Evolutionary conservation across 225 moss, liverwort and hornwort genomes (phyloP).

Genomic region (Pleurozium schreberi): DNA sequence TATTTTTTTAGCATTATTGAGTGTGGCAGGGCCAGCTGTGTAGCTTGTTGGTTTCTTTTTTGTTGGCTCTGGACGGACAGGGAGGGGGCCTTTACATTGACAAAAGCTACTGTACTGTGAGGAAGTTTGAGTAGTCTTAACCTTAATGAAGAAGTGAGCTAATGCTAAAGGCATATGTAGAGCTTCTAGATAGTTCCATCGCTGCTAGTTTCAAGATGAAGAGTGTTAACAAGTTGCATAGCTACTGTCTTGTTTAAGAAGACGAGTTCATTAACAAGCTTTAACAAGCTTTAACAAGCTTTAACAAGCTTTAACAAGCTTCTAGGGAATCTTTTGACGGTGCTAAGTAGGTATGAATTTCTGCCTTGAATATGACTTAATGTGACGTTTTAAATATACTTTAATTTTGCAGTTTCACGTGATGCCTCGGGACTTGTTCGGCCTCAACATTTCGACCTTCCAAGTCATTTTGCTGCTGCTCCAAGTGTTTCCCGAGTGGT

Average conservation of each 20-base stretch:
- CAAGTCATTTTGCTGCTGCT: slow-evolving; percentile 39
- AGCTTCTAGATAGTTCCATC: neutral
- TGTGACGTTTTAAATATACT: too few relatives aligned
- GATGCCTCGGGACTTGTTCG: slow-evolving; percentile 64
- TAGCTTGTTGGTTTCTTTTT: neutral
- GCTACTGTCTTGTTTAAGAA: too few relatives aligned
- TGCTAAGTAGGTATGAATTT: too few relatives aligned
- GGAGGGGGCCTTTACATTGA: neutral
- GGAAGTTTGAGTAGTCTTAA: neutral
- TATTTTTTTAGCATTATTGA: neutral
- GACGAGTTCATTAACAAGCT: too few relatives aligned
- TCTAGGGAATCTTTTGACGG: neutral
- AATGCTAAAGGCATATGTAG: too few relatives aligned
- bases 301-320: too few relatives aligned
- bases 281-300: too few relatives aligned
- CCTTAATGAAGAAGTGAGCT: neutral
- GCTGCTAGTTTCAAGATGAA: neutral
- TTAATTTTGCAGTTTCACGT: slow-evolving; percentile 48
- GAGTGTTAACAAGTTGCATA: neutral
- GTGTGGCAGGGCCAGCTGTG: neutral
- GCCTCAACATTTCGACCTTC: slow-evolving; percentile 51
- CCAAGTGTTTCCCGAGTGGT: slow-evolving; percentile 55
- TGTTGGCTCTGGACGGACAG: neutral
- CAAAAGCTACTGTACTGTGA: neutral
- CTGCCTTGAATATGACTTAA: too few relatives aligned